A percentile compares a stretch with the other conserved stretches of the same genome.
Conservation (phyloP, 495 filamentous ascomycete genomes). For the Xylaria curta region DNA sequence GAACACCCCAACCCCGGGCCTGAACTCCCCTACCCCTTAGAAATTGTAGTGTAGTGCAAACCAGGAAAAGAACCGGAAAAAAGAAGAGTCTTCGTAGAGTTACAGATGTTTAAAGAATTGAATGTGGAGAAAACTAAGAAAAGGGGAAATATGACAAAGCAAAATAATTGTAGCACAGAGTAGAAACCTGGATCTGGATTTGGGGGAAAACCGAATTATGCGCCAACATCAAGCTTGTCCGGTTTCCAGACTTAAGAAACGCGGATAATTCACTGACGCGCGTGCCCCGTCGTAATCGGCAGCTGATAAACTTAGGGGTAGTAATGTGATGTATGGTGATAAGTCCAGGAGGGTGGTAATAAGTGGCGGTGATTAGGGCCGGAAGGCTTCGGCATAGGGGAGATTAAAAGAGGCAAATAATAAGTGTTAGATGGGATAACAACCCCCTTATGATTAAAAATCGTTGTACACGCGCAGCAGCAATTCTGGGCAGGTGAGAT, state of each 20-base stretch:
- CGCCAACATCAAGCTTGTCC: neutral
- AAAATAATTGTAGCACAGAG: neutral
- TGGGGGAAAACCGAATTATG: neutral
- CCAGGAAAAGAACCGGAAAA: neutral
- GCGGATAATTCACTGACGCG: neutral
- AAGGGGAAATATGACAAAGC: neutral
- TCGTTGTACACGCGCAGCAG: neutral
- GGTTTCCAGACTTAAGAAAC: neutral
- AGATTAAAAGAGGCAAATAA: neutral
- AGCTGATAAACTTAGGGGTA: neutral
- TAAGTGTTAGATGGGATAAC: neutral
- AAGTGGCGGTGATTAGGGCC: constrained; percentile 1
- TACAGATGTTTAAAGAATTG: neutral
- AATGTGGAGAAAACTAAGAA: neutral
- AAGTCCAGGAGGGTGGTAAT: neutral
- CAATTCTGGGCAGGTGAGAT: neutral
- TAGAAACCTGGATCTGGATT: neutral
- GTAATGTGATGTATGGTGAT: neutral
- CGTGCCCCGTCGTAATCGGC: neutral
- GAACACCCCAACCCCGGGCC: constrained; percentile 3
- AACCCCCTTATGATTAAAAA: neutral
- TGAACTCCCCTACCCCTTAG: constrained; percentile 1
- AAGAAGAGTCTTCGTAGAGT: constrained; percentile 1
- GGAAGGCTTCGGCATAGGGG: neutral
- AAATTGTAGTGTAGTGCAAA: neutral